Conservation (phyloP, 2,329 filamentous ascomycete species). For the Cercospora citrullina region DNA sequence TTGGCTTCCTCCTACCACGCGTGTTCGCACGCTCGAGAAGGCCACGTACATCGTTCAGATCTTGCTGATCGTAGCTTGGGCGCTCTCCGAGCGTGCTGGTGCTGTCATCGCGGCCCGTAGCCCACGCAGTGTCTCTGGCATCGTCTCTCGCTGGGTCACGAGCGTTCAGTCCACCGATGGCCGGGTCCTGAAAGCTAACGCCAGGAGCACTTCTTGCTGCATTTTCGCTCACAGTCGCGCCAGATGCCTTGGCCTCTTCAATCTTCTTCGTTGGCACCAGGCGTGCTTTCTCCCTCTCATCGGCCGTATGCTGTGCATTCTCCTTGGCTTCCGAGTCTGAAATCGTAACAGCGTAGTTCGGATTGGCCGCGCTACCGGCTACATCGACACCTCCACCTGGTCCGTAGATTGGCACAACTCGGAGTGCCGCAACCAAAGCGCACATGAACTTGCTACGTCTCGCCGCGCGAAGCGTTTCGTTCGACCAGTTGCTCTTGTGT, state of each 20-base stretch:
- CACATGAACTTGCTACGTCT: conserved; percentile 97
- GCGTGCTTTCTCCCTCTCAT: conserved; percentile 54
- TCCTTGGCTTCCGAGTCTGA: conserved; percentile 65
- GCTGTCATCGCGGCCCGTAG: conserved; percentile 42
- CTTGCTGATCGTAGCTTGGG: conserved; percentile 46
- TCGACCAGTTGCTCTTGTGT: conserved; percentile 69
- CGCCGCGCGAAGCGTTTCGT: conserved; percentile 76
- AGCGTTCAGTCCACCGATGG: conserved; percentile 47
- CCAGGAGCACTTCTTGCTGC: conserved; percentile 15
- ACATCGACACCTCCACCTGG: conserved; percentile 71
- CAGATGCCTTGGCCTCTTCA: conserved; percentile 30
- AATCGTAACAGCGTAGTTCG: conserved; percentile 76
- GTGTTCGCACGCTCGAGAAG: conserved; percentile 48
- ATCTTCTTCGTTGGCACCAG: conserved; percentile 56
- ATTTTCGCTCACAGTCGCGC: conserved; percentile 21
- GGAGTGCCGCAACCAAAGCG: conserved; percentile 79
- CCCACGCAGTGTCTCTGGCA: conserved; percentile 46
- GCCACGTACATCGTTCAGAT: conserved; percentile 50
- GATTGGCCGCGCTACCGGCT: conserved; percentile 66
- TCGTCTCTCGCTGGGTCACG: conserved; percentile 46
- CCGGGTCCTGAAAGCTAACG: conserved; percentile 30
- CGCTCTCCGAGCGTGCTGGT: conserved; percentile 41
- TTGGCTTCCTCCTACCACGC: conserved; percentile 45
- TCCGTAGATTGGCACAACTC: conserved; percentile 80
- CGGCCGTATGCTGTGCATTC: conserved; percentile 58